phyloP scores from a whole-genome alignment of 164 flowering plant genomes.

The Tinospora cordifolia region DNA sequence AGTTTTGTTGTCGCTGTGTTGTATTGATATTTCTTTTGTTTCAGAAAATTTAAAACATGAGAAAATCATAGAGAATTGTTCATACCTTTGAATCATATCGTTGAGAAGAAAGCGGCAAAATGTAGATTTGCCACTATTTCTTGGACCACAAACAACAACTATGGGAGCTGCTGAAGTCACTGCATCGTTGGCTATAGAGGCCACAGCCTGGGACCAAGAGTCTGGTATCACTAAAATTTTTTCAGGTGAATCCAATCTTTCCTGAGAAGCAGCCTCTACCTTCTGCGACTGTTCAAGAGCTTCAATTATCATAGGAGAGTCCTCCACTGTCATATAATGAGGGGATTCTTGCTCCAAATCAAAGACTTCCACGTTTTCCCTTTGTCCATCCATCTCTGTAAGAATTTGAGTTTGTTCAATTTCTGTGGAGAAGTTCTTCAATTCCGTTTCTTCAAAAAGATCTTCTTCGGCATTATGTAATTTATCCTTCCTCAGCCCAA shows the following conservation, averaged over 20 bases:
- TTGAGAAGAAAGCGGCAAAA: constrained; percentile 81
- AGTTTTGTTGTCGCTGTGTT: no score
- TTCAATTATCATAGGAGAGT: neutral
- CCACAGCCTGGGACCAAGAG: constrained; percentile 63
- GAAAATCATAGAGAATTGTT: neutral
- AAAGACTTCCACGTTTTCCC: neutral
- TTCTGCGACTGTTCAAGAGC: neutral
- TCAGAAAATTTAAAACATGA: neutral
- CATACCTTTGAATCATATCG: constrained; percentile 51
- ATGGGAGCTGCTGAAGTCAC: constrained; percentile 43
- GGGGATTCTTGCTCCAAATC: neutral
- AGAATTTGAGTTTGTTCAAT: no score
- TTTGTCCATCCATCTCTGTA: no score
- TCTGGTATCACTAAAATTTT: constrained; percentile 32
- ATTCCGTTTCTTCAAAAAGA: neutral
- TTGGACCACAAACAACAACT: constrained; percentile 70
- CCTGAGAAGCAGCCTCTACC: neutral
- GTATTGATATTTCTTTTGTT: no score
- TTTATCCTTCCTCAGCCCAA: neutral
- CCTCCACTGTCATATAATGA: neutral
- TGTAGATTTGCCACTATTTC: constrained; percentile 79
- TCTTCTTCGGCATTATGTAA: neutral
- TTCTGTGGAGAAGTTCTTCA: no score
- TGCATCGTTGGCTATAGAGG: constrained; percentile 40
- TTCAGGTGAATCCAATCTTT: neutral